Percentiles rank a stretch among this genome's conserved stretches.
These are phyloP conservation scores for Hawksworthiomyces lignivorus DNA, from an alignment of 2,329 filamentous ascomycete genomes.

Conservation along the genomic window DNA sequence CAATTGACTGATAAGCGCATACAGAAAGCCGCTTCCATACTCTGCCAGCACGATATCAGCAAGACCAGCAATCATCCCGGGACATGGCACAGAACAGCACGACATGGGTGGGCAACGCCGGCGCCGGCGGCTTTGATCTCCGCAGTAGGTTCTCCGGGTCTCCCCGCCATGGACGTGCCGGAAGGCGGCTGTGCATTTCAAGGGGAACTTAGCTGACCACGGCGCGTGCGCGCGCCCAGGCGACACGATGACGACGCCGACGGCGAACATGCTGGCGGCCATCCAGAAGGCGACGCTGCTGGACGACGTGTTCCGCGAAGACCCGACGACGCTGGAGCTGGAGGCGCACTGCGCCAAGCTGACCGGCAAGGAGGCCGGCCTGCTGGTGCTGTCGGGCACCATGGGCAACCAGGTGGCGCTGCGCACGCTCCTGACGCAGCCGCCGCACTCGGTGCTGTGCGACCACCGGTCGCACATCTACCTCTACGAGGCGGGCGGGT, in stretches of 20 bases:
- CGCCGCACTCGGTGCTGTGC: slow-evolving; percentile 72
- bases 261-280: slow-evolving; percentile 71
- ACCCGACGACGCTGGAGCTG: slow-evolving; percentile 67
- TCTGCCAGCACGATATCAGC: not conserved
- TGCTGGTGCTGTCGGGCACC: slow-evolving; percentile 82
- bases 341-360: slow-evolving; percentile 67
- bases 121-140: slow-evolving; percentile 24
- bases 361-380: slow-evolving; percentile 64
- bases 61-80: too few relatives aligned
- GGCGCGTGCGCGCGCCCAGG: too few relatives aligned
- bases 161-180: too few relatives aligned
- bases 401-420: slow-evolving; percentile 91
- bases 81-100: slow-evolving; percentile 3
- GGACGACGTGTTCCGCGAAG: slow-evolving; percentile 80
- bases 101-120: slow-evolving; percentile 25
- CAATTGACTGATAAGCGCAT: too few relatives aligned
- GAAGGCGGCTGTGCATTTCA: too few relatives aligned
- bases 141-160: slow-evolving; percentile 25
- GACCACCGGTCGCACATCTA: slow-evolving; percentile 75
- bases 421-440: slow-evolving; percentile 67
- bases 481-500: slow-evolving; percentile 57
- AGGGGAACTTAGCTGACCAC: too few relatives aligned
- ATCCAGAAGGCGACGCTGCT: slow-evolving; percentile 66
- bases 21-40: too few relatives aligned
- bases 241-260: slow-evolving; percentile 63